Percentiles rank a stretch among this genome's conserved stretches.
Conservation (phyloP, 768 basidiomycete species). For the Lactarius sanguifluus region DNA sequence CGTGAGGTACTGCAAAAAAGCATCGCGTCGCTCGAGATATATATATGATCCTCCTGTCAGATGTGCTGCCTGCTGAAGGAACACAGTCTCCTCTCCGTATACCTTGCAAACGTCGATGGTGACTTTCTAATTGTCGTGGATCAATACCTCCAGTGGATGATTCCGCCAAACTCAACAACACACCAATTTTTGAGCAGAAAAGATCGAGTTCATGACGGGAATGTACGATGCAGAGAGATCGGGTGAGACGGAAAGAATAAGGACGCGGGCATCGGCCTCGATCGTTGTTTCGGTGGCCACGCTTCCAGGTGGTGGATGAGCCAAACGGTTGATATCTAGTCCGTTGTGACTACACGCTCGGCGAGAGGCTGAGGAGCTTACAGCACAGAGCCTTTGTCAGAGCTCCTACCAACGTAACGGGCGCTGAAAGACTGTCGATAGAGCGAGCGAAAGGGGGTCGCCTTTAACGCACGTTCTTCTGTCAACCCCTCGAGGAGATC, state of each 20-base stretch:
- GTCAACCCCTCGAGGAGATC: constrained; percentile 49
- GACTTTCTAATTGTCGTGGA: constrained; percentile 64
- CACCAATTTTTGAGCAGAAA: constrained; percentile 97
- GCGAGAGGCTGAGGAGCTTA: constrained; percentile 38
- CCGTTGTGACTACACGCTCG: constrained; percentile 35
- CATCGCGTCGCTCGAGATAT: constrained; percentile 73
- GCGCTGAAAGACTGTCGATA: constrained; percentile 40
- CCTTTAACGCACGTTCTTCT: constrained; percentile 48
- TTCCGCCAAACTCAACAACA: constrained; percentile 13
- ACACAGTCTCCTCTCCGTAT: constrained; percentile 85
- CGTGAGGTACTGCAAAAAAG: constrained; percentile 89
- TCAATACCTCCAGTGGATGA: background rate
- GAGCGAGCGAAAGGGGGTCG: constrained; percentile 20
- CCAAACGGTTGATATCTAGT: constrained; percentile 66
- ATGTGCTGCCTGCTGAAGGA: constrained; percentile 96
- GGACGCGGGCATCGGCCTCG: constrained; percentile 55
- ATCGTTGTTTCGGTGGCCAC: constrained; percentile 37
- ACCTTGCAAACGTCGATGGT: constrained; percentile 96
- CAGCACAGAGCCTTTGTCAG: constrained; percentile 92
- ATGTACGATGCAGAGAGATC: constrained; percentile 91
- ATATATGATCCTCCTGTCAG: constrained; percentile 95
- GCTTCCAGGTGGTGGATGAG: constrained; percentile 37
- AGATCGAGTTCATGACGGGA: constrained; percentile 98
- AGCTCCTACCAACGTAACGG: constrained; percentile 80
- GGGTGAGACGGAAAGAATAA: constrained; percentile 89